These are phyloP conservation scores for Trichosporon inkin DNA, from an alignment of 1,284 basidiomycete genomes.

Conservation along the genomic window DNA sequence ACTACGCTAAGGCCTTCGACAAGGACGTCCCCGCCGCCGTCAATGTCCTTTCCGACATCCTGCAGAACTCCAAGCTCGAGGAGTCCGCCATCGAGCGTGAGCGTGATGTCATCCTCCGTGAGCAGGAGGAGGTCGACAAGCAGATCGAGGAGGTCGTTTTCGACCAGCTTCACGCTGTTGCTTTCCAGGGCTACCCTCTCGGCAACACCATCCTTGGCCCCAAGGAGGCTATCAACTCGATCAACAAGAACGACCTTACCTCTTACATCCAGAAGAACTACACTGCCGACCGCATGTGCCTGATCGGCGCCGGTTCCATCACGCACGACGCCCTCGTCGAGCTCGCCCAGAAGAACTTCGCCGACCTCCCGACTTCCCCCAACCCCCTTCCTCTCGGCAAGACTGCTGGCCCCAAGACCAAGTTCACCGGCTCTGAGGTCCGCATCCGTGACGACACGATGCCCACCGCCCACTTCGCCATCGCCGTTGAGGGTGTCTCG, in stretches of 20 bases:
- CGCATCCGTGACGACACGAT: slow-evolving; percentile 90
- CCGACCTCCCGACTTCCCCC: slow-evolving; percentile 76
- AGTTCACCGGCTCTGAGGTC: slow-evolving; percentile 92
- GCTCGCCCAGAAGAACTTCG: slow-evolving; percentile 92
- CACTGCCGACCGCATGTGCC: slow-evolving; percentile 96
- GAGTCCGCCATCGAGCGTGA: slow-evolving; percentile 85
- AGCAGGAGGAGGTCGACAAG: slow-evolving; percentile 99
- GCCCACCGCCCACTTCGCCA: slow-evolving; percentile 85
- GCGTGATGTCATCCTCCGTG: slow-evolving; percentile 92
- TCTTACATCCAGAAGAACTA: slow-evolving; percentile 98
- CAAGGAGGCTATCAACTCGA: slow-evolving; percentile 92
- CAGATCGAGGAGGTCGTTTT: slow-evolving; percentile 98
- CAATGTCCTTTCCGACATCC: slow-evolving; percentile 96
- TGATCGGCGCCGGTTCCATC: slow-evolving; percentile 94
- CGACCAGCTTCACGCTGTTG: slow-evolving; percentile 94
- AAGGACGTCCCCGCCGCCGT: slow-evolving; percentile 89
- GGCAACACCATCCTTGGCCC: slow-evolving; percentile 97
- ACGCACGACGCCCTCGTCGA: slow-evolving; percentile 90
- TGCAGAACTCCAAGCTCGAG: slow-evolving; percentile 97
- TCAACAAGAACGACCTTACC: slow-evolving; percentile 83
- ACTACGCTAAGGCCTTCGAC: slow-evolving; percentile 98
- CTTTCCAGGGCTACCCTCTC: slow-evolving; percentile 81
- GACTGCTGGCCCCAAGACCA: slow-evolving; percentile 64
- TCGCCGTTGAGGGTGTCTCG: slow-evolving; percentile 95
- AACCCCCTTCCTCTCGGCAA: slow-evolving; percentile 86